Evolutionary conservation across 805 yeast genomes (phyloP).

Genomic region (Priceomyces castillae): DNA sequence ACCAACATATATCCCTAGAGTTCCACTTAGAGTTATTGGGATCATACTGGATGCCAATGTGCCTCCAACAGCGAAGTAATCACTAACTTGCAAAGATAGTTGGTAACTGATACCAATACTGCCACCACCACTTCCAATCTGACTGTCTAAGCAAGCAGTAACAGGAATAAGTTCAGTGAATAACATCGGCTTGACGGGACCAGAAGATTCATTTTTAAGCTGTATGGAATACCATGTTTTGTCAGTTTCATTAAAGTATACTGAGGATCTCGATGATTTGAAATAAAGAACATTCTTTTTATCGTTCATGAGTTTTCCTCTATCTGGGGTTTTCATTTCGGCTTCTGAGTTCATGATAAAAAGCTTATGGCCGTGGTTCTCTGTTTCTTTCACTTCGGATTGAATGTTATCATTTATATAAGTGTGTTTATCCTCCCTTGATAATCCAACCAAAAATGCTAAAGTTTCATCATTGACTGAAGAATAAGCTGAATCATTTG

Average conservation of each 20-base stretch:
- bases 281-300: slow-evolving; percentile 9
- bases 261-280: slow-evolving; percentile 4
- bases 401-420: background rate
- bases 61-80: slow-evolving; percentile 1
- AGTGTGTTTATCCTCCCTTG: background rate
- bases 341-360: slow-evolving; percentile 6
- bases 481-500: background rate
- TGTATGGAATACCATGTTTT: slow-evolving; percentile 9
- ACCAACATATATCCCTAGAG: slow-evolving; percentile 8
- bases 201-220: background rate
- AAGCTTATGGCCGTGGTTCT: slow-evolving; percentile 1
- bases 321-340: slow-evolving; percentile 7
- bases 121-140: slow-evolving; percentile 10
- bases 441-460: background rate
- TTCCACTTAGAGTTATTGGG: slow-evolving; percentile 5
- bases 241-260: slow-evolving; percentile 9
- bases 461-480: background rate
- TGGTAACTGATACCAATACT: slow-evolving; percentile 6
- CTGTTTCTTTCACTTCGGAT: background rate
- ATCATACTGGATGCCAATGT: background rate
- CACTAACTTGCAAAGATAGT: slow-evolving; percentile 3
- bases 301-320: slow-evolving; percentile 7
- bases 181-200: slow-evolving; percentile 1
- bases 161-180: slow-evolving; percentile 10
- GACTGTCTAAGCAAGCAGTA: slow-evolving; percentile 12